Conservation (phyloP, 805 yeast genomes). For the Ogataea ramenticola region DNA sequence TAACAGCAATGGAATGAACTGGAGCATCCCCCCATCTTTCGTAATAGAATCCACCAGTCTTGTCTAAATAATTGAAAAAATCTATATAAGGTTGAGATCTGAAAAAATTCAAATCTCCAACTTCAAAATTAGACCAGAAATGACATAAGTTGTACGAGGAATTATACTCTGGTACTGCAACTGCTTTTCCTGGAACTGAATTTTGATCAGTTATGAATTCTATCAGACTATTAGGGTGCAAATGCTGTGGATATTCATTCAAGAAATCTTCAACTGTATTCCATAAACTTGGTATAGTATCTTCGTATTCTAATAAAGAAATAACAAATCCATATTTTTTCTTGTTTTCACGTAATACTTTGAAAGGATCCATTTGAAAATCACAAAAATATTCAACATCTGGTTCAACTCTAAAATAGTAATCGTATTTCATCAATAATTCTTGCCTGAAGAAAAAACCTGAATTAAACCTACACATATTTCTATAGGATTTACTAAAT, state of each 20-base stretch:
- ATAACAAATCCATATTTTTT: slow-evolving; percentile 88
- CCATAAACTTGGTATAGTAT: slow-evolving; percentile 86
- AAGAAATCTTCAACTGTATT: slow-evolving; percentile 59
- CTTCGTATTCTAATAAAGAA: slow-evolving; percentile 70
- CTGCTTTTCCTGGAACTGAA: slow-evolving; percentile 35
- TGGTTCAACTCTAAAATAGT: slow-evolving; percentile 95
- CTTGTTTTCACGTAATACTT: slow-evolving; percentile 63
- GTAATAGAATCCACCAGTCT: slow-evolving; percentile 70
- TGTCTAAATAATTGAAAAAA: slow-evolving; percentile 58
- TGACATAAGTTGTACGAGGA: slow-evolving; percentile 73
- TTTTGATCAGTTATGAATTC: slow-evolving; percentile 49
- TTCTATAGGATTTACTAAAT: slow-evolving; percentile 61
- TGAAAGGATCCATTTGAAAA: slow-evolving; percentile 81
- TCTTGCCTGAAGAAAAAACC: slow-evolving; percentile 85
- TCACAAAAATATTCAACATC: slow-evolving; percentile 86
- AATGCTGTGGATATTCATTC: slow-evolving; percentile 46
- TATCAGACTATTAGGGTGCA: slow-evolving; percentile 59
- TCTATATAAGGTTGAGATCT: slow-evolving; percentile 54
- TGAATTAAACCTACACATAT: slow-evolving; percentile 93
- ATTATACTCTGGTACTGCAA: slow-evolving; percentile 36
- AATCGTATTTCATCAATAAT: slow-evolving; percentile 65
- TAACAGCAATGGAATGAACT: slow-evolving; percentile 66
- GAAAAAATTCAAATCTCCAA: slow-evolving; percentile 65
- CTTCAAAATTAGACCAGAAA: slow-evolving; percentile 84
- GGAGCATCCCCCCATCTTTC: slow-evolving; percentile 98